Evolutionary conservation across 371 early-diverging fungal species (phyloP), one percentile per base, ranked within the genome.

Genomic region (Nematocida major): DNA sequence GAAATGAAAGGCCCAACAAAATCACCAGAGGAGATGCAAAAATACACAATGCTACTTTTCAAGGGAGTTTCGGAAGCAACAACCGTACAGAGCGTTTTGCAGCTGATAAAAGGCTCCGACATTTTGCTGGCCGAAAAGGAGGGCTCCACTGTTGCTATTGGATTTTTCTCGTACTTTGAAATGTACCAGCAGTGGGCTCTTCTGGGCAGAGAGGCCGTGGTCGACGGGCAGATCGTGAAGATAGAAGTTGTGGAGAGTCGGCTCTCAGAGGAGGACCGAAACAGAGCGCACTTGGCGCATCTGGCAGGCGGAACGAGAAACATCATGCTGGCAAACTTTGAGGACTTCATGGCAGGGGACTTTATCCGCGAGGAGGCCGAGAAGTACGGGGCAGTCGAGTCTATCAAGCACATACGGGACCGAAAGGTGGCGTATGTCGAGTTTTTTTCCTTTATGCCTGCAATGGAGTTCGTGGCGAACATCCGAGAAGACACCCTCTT

Each of bases 321-420:
- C 22, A 39, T 73, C 7, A 51, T 61, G 59, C 76, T 73, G 20
- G 18, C 34, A 24, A 65, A 54, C 30, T 34, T 73, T 26, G 76
- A 73, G 15, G 76, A 73, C 40, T 73, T 50, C 61, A 73, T 73
- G 76, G 38, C 45, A n/a, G 62, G 39, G 3, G 76, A 63, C 1
- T 73, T 73, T 54, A 50, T 73, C 13, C 13, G 65, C 13, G 76
- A 73, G 32, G 76, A 73, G 34, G 76, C 76, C 20, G 76, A 73
- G 50, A 73, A 73, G 57, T 73, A 59, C 40, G 76, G 76, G 1
- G 49, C 13, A 20, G 59, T 73, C n/a, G 76, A 73, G 39, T 24
- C 40, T 7, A 32, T 73, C 7, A 73, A 73, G 32, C 47, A 73
- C 30, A 69, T 73, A 20, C 32, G 53, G 28, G 76, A 73, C 48